A percentile compares a stretch with the other conserved stretches of the same genome.
These are phyloP conservation scores for Cyclotella choctawhatcheeana DNA, from an alignment of 108 stramenopile genomes.

Conservation along the genomic window DNA sequence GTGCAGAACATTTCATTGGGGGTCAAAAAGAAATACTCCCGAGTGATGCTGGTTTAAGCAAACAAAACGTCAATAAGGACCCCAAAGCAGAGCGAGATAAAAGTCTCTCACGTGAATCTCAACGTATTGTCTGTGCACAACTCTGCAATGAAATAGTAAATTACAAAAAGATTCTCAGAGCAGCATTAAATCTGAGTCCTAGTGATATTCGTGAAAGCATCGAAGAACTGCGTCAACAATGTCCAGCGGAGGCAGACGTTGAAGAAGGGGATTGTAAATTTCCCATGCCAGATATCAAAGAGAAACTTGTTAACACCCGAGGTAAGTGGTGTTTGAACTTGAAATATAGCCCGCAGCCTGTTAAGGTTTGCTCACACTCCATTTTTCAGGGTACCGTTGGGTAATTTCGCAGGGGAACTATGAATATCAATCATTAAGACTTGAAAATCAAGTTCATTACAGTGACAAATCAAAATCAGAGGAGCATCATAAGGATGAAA, in stretches of 20 bases:
- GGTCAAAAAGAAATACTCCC: conserved; percentile 32
- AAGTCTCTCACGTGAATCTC: conserved; percentile 15
- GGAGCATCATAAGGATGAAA: no score
- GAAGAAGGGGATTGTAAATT: conserved; percentile 28
- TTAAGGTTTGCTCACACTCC: no score
- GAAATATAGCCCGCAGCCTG: no score
- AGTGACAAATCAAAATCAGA: no score
- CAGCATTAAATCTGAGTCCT: conserved; percentile 21
- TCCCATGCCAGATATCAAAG: conserved; percentile 38
- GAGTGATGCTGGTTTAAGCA: conserved; percentile 6
- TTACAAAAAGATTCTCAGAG: conserved; percentile 30
- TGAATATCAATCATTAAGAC: no score
- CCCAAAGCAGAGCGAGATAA: conserved; percentile 19
- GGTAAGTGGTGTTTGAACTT: no score
- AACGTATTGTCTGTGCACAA: conserved; percentile 13
- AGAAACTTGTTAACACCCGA: conserved; percentile 31
- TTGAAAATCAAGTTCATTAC: no score
- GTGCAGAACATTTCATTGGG: conserved; percentile 30
- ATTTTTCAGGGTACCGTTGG: no score
- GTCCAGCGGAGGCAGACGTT: conserved; percentile 29
- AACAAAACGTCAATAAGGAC: conserved; percentile 14
- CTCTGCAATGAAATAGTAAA: conserved; percentile 35
- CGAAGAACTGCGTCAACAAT: conserved; percentile 25
- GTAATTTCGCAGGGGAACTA: no score
- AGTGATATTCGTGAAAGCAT: conserved; percentile 29